phyloP scores from a whole-genome alignment of 441 rosid genomes.

The Pelargonium fulgidum region DNA sequence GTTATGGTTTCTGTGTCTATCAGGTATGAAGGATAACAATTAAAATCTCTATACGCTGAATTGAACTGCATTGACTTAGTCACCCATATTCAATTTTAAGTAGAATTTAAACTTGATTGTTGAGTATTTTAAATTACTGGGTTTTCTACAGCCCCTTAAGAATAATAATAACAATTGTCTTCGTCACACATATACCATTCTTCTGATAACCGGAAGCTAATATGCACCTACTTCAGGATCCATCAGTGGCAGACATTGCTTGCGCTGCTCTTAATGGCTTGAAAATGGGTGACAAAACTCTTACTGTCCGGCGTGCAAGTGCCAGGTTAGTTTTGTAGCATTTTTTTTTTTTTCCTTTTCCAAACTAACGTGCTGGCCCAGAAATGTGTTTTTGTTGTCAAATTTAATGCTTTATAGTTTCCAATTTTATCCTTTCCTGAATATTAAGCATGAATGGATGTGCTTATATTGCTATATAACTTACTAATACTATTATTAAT shows the following conservation, averaged over 20 bases:
- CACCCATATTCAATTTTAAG: neutral
- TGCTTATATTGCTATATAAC: neutral
- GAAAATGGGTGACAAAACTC: conserved; percentile 35
- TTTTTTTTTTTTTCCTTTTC: neutral
- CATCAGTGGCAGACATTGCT: conserved; percentile 31
- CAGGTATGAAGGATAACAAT: conserved; percentile 15
- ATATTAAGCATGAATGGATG: neutral
- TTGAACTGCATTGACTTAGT: neutral
- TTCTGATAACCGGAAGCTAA: conserved; percentile 13
- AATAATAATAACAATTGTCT: too few species aligned
- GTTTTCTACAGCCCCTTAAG: too few species aligned
- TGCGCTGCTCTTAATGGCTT: conserved; percentile 37
- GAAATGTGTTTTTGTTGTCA: neutral
- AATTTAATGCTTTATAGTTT: neutral
- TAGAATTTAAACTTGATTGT: neutral
- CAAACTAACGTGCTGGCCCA: neutral
- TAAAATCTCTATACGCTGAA: neutral
- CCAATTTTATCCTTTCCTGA: neutral
- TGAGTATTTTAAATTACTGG: neutral
- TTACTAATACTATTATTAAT: neutral
- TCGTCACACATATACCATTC: neutral
- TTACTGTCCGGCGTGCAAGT: conserved; percentile 32
- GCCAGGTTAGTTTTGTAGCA: conserved; percentile 20
- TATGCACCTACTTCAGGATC: conserved; percentile 20
- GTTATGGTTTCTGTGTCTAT: conserved; percentile 31